Conservation (phyloP, 768 basidiomycete genomes). For the Amanita thiersii region DNA sequence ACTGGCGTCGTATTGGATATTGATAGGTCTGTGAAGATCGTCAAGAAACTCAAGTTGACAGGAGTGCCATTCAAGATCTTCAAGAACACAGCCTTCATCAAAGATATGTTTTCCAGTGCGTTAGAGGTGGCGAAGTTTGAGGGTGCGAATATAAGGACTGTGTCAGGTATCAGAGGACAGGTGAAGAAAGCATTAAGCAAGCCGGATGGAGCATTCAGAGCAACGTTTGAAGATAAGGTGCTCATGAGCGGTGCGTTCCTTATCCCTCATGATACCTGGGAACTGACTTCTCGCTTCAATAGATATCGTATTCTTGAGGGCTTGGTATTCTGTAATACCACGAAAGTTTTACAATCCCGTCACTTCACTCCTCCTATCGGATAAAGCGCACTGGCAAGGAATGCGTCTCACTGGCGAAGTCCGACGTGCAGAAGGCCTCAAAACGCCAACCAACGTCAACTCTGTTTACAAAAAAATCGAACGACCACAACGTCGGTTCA, state of each 20-base stretch:
- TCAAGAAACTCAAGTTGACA: constrained; percentile 97
- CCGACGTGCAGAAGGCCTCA: constrained; percentile 74
- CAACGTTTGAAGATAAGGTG: constrained; percentile 97
- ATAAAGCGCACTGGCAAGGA: constrained; percentile 81
- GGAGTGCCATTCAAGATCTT: constrained; percentile 96
- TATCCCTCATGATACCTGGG: constrained; percentile 2
- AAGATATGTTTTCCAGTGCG: constrained; percentile 92
- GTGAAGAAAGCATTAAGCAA: constrained; percentile 95
- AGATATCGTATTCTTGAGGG: constrained; percentile 94
- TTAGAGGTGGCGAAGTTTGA: constrained; percentile 98
- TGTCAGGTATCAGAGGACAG: constrained; percentile 93
- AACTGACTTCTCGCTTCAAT: constrained; percentile 2
- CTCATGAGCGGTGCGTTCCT: constrained; percentile 79
- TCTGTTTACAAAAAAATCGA: constrained; percentile 85
- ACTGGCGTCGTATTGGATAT: constrained; percentile 94
- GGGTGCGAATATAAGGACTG: constrained; percentile 92
- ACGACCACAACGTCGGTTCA: constrained; percentile 79
- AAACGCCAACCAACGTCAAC: constrained; percentile 74
- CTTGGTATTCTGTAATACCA: constrained; percentile 95
- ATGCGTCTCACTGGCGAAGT: constrained; percentile 97
- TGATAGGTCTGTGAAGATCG: constrained; percentile 88
- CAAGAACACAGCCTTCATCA: constrained; percentile 98
- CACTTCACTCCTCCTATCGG: constrained; percentile 77
- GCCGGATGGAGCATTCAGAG: constrained; percentile 91
- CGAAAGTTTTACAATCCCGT: constrained; percentile 96